Evolutionary conservation across 352 stramenopile species (phyloP).

Genomic region (Phytophthora litchii): DNA sequence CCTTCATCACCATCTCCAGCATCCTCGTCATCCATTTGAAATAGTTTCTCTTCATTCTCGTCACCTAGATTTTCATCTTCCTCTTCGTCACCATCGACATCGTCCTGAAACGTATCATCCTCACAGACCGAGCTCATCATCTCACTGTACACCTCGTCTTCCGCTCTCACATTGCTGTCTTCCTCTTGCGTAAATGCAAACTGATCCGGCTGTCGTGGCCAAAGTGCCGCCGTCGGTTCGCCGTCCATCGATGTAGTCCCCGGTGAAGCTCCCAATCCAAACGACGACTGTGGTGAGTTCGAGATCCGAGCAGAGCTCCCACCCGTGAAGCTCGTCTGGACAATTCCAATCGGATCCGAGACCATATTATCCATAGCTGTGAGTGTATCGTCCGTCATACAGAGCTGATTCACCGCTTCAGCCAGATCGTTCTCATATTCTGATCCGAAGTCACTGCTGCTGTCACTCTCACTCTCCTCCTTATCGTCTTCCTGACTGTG

Average conservation of each 20-base stretch:
- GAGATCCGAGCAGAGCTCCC: conserved; percentile 41
- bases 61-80: conserved; percentile 27
- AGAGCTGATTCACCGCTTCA: conserved; percentile 70
- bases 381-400: conserved; percentile 67
- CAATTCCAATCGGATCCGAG: conserved; percentile 60
- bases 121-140: conserved; percentile 69
- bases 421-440: conserved; percentile 78
- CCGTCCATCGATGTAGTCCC: conserved; percentile 70
- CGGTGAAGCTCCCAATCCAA: conserved; percentile 66
- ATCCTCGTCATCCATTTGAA: conserved; percentile 55
- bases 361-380: conserved; percentile 56
- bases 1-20: conserved; percentile 12
- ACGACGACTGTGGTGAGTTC: conserved; percentile 71
- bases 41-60: conserved; percentile 52
- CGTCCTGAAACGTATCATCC: conserved; percentile 60
- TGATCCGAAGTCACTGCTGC: conserved; percentile 60
- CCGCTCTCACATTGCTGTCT: conserved; percentile 54
- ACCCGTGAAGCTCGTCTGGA: conserved; percentile 26
- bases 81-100: conserved; percentile 38
- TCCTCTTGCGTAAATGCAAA: conserved; percentile 89
- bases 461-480: conserved; percentile 21
- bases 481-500: conserved; percentile 27
- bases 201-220: conserved; percentile 80
- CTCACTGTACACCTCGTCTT: conserved; percentile 87
- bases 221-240: conserved; percentile 75